These are phyloP conservation scores for Pelargonium cotyledonis DNA, from an alignment of 441 rosid species.

Conservation along the genomic window DNA sequence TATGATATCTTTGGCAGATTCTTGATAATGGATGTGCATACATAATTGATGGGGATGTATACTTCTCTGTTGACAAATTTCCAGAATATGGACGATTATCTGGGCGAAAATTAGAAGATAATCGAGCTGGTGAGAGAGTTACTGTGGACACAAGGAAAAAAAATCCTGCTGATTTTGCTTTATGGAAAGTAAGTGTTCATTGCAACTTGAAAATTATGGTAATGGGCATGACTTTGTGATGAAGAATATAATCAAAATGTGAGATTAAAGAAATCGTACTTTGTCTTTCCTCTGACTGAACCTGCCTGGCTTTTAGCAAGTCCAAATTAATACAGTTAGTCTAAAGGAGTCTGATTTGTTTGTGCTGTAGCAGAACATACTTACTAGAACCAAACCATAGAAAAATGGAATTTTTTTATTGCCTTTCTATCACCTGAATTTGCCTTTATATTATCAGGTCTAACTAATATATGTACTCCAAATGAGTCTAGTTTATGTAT, in stretches of 20 bases:
- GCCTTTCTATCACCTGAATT: background rate
- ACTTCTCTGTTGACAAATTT: constrained; percentile 66
- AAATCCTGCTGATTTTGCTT: constrained; percentile 85
- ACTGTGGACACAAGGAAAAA: constrained; percentile 78
- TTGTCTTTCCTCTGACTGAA: background rate
- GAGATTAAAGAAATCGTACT: background rate
- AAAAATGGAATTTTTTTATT: background rate
- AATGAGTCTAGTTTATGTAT: background rate
- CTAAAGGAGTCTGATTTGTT: background rate
- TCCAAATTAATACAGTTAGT: background rate
- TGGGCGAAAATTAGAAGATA: constrained; percentile 64
- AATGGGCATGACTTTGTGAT: background rate
- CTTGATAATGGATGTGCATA: constrained; percentile 69
- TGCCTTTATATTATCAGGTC: background rate
- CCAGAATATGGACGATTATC: constrained; percentile 77
- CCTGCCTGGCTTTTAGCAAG: background rate
- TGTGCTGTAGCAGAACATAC: background rate
- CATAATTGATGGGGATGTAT: constrained; percentile 73
- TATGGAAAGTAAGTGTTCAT: constrained; percentile 66
- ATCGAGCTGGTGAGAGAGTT: constrained; percentile 83
- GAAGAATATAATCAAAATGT: background rate
- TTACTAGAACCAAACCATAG: constrained; percentile 4
- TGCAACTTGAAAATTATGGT: background rate
- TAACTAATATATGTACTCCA: background rate
- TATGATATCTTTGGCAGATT: constrained; percentile 43